A percentile compares a stretch with the other conserved stretches of the same genome.
Evolutionary conservation across 208 protist species (phyloP).

Genomic region (Crithidia acanthocephali): DNA sequence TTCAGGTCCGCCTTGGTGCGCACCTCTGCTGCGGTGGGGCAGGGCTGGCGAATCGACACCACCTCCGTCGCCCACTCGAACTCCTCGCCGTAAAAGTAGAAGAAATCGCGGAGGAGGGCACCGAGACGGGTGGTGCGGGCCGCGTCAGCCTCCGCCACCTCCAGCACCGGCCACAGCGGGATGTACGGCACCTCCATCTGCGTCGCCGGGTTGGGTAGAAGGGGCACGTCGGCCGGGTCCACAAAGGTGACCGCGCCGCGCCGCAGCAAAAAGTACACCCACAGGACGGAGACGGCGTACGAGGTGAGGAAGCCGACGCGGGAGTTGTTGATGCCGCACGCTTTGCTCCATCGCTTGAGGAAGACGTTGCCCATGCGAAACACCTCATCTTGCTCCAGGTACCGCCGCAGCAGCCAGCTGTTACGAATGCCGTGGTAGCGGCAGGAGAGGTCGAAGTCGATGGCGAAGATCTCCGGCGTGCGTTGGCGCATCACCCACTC

Average conservation of each 20-base stretch:
- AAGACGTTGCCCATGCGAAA: conserved; percentile 72
- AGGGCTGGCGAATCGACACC: conserved; percentile 38
- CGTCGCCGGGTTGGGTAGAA: conserved; percentile 21
- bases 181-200: conserved; percentile 50
- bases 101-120: conserved; percentile 51
- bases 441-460: conserved; percentile 87
- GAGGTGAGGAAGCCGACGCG: conserved; percentile 73
- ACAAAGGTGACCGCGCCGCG: conserved; percentile 45
- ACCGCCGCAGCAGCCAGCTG: conserved; percentile 78
- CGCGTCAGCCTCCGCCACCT: neutral
- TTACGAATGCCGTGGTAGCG: conserved; percentile 75
- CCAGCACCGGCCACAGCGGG: conserved; percentile 45
- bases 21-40: neutral
- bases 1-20: conserved; percentile 35
- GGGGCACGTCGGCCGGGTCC: conserved; percentile 34
- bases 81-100: conserved; percentile 55
- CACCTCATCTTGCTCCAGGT: conserved; percentile 54
- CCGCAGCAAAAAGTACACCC: conserved; percentile 76
- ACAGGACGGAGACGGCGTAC: conserved; percentile 78
- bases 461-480: conserved; percentile 66
- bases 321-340: conserved; percentile 76
- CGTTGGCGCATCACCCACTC: conserved; percentile 34
- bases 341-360: conserved; percentile 85
- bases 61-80: conserved; percentile 64
- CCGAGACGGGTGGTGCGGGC: conserved; percentile 32